Evolutionary conservation across 177 flowering plant species (phyloP), one percentile per base, ranked within the genome.

Genomic region (Tripterygium wilfordii): DNA sequence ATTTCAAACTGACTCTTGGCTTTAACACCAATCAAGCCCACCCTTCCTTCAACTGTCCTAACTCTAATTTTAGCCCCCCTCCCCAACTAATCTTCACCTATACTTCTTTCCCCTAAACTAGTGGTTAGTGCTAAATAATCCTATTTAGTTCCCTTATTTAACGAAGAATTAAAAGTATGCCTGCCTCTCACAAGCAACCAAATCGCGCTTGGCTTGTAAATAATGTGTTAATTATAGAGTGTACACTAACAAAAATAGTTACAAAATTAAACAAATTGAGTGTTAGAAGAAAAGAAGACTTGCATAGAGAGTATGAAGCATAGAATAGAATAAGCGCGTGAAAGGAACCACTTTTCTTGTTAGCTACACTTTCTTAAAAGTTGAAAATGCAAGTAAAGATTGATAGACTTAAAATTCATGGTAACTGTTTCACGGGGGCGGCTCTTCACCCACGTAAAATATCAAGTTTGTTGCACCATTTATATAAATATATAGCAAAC

Each of bases 351-450:
- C 39, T 41, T 42, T 31, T 19, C 31, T 25, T 51, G 36, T 7
- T 35, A 48, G 22, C 19, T 16, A 36, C 22, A 36, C 43, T 37
- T 49, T n/a, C n/a, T n/a, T 17, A 26, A 17, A 53, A 27, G 48
- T 32, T 42, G 57, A 49, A 42, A 53, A 42, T 28, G 55, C 36
- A 39, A 40, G 46, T 4, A n/a, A 36, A 16, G 20, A n/a, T 4
- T 4, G 30, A 28, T 28, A 28, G 39, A 31, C 18, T 15, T 22
- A 6, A 19, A 19, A 19, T 24, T 18, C 1, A 42, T 32, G 40
- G 23, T 42, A 45, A 35, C 20, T 45, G 21, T 37, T n/a, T 45
- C 51, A 52, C 56, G 47, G 56, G 31, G 30, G 37, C 36, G 39
- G 20, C 38, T 23, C 22, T 42, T 31, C 12, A 7, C n/a, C 14